These are phyloP conservation scores for Sherardia arvensis DNA, from an alignment of 257 asterid genomes.

Conservation along the genomic window DNA sequence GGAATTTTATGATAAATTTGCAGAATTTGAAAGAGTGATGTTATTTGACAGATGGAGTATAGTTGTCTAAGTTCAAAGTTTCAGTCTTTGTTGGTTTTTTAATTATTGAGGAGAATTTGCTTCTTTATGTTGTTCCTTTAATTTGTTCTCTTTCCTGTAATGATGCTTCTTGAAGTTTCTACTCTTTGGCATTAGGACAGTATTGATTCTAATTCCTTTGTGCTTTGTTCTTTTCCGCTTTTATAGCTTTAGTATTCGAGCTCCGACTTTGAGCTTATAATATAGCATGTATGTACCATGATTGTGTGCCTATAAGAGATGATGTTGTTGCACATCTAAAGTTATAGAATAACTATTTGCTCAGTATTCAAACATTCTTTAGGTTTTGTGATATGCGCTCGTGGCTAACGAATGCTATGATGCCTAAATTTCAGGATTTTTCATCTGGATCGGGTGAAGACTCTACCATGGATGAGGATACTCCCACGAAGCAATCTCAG, in stretches of 20 bases:
- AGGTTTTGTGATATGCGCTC: neutral
- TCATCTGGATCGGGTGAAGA: constrained; percentile 24
- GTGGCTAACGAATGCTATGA: constrained; percentile 5
- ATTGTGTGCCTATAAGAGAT: neutral
- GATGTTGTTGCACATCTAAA: neutral
- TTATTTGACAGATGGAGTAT: neutral
- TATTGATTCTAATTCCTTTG: constrained; percentile 14
- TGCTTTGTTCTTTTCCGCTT: neutral
- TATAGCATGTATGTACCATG: neutral
- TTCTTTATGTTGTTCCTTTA: constrained; percentile 2
- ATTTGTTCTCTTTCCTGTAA: constrained; percentile 5
- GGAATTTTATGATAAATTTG: neutral
- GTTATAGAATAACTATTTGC: neutral
- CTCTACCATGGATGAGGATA: constrained; percentile 31
- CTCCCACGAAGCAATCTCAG: constrained; percentile 16
- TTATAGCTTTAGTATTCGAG: neutral
- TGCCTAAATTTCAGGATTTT: constrained; percentile 32
- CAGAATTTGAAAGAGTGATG: neutral
- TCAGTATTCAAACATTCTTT: neutral
- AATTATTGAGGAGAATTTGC: constrained; percentile 11
- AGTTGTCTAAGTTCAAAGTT: neutral
- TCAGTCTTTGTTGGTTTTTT: neutral
- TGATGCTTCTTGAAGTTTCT: constrained; percentile 4
- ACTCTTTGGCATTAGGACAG: constrained; percentile 17
- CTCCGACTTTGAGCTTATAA: constrained; percentile 5